Conservation (phyloP, 2,329 filamentous ascomycete genomes). For the Purpureocillium lavendulum region DNA sequence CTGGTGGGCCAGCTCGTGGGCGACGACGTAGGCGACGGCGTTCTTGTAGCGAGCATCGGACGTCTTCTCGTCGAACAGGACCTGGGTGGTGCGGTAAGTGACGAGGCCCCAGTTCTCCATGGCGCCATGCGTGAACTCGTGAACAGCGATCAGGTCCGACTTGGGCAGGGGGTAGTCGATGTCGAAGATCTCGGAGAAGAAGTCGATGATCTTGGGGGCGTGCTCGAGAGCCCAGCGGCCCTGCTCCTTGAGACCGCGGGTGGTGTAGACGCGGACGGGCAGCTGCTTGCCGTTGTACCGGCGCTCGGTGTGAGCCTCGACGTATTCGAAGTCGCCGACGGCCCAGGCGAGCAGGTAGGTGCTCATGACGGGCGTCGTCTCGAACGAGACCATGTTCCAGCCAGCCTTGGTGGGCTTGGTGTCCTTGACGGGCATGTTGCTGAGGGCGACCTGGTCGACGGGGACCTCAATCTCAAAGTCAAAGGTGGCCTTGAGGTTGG, state of each 20-base stretch:
- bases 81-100: conserved; percentile 89
- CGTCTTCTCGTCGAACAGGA: conserved; percentile 89
- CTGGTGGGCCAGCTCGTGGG: conserved; percentile 94
- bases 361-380: conserved; percentile 83
- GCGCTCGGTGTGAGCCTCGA: conserved; percentile 83
- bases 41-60: conserved; percentile 90
- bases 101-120: conserved; percentile 98
- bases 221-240: conserved; percentile 84
- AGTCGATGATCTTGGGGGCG: conserved; percentile 88
- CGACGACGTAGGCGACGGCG: conserved; percentile 90
- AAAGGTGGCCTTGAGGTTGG: conserved; percentile 92
- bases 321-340: conserved; percentile 92
- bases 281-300: conserved; percentile 87
- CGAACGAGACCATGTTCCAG: conserved; percentile 69
- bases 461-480: conserved; percentile 91
- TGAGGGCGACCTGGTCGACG: conserved; percentile 77
- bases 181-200: conserved; percentile 89
- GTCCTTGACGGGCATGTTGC: conserved; percentile 89
- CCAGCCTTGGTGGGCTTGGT: conserved; percentile 51
- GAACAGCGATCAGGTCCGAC: conserved; percentile 81
- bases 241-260: conserved; percentile 86
- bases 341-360: conserved; percentile 90
- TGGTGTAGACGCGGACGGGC: conserved; percentile 93
- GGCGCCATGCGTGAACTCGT: conserved; percentile 81
- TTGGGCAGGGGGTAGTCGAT: conserved; percentile 93